Evolutionary conservation across 352 stramenopile genomes (phyloP), one percentile per base, ranked within the genome.

Genomic region (Thalassiosira pacifica): DNA sequence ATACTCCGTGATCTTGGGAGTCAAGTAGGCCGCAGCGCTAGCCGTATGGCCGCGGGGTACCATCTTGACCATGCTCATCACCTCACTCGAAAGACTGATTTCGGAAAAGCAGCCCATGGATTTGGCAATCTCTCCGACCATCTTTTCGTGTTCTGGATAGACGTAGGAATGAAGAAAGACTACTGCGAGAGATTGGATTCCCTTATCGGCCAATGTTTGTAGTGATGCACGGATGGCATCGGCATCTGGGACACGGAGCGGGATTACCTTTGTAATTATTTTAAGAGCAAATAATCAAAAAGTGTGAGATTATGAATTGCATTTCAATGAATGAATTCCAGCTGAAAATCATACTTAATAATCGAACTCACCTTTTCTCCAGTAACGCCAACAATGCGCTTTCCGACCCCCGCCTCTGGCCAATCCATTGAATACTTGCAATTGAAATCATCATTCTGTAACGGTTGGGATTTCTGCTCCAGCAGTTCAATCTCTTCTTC

Each of bases 31-130:
- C 76, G 99, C 97, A 1, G 97, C 98, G 74, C 95, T 98, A 6
- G 97, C 98, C 0, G 98, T 99, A 86, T 98, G 98, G 2, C 97
- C 97, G 64, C 98, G 94, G 27, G 97, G 96, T 0, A 99, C 98
- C 31, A 98, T 94, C 88, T 99, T 99, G 76, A 99, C 97, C 98
- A 99, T 99, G 0, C 97, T 96, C 97, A 99, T 99, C 24, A 99
- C 97, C 59, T 96, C 69, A 75, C 91, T 89, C 32, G 79, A 94
- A 13, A 97, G 70, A 48, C 92, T 95, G 64, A 98, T 95, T 86
- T 99, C 97, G 27, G 92, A 94, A 86, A 99, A 99, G 24, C 86
- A 92, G 37, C 96, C 97, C 73, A 99, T 93, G 31, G 97, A 93
- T 18, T 88, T 57, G 0, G 97, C 97, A 31, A 99, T 88, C 34